phyloP scores from a whole-genome alignment of 2,329 filamentous ascomycete species.

The Myriangium duriaei region DNA sequence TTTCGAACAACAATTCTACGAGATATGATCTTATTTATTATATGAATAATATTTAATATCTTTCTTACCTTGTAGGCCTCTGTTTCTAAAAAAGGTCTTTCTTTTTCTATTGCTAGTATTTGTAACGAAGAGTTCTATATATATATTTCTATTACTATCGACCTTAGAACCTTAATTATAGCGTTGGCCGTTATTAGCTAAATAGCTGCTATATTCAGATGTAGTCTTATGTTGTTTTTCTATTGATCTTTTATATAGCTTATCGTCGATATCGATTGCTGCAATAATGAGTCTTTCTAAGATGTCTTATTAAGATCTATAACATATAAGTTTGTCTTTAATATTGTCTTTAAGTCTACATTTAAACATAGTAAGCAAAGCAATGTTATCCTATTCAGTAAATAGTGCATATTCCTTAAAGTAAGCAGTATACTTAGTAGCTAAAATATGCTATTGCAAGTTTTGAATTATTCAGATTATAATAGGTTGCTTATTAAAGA shows the following conservation, averaged over 20 bases:
- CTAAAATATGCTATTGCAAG: neutral
- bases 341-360: neutral
- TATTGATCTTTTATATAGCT: conserved; percentile 3
- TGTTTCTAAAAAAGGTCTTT: too few relatives aligned
- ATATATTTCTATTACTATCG: too few relatives aligned
- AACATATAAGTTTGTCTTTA: too few relatives aligned
- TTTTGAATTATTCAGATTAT: neutral
- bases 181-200: too few relatives aligned
- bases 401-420: neutral
- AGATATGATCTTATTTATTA: neutral
- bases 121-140: too few relatives aligned
- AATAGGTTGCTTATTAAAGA: neutral
- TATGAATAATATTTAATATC: neutral
- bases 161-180: too few relatives aligned
- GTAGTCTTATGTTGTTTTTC: neutral
- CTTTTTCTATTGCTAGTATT: too few relatives aligned
- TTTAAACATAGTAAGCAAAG: neutral
- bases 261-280: neutral
- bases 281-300: neutral
- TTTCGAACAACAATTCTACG: too few relatives aligned
- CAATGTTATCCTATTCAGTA: neutral
- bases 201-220: too few relatives aligned
- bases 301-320: neutral
- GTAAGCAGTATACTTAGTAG: neutral
- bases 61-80: neutral